These are phyloP conservation scores for Aspergillus brasiliensis DNA, from an alignment of 2,329 filamentous ascomycete species.

Conservation along the genomic window DNA sequence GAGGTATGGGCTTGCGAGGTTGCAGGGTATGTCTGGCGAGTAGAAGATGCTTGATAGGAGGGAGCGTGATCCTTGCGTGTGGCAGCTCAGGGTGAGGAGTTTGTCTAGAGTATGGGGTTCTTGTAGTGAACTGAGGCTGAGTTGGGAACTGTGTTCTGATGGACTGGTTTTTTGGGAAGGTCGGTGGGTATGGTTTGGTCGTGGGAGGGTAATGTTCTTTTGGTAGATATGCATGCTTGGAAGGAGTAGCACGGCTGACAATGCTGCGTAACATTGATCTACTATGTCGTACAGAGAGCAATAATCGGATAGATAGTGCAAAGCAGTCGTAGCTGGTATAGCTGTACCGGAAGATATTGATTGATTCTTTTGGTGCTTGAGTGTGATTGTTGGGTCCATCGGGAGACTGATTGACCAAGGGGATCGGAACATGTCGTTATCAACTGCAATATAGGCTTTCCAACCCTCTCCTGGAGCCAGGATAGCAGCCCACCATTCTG, in stretches of 20 bases:
- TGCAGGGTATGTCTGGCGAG: constrained; percentile 8
- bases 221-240: background rate
- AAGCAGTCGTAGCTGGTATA: background rate
- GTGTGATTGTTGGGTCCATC: background rate
- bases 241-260: constrained; percentile 11
- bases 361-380: no score
- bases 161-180: background rate
- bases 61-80: background rate
- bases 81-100: constrained; percentile 11
- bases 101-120: constrained; percentile 5
- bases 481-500: constrained; percentile 9
- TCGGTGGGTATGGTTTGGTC: background rate
- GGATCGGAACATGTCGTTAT: constrained; percentile 1
- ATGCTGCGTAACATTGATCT: constrained; percentile 8
- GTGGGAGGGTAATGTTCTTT: background rate
- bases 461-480: constrained; percentile 5
- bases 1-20: constrained; percentile 11
- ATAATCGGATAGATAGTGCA: constrained; percentile 9
- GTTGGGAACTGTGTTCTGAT: background rate
- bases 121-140: constrained; percentile 2
- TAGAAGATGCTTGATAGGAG: constrained; percentile 9
- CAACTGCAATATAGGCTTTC: constrained; percentile 3
- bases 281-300: constrained; percentile 8
- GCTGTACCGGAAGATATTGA: constrained; percentile 1
- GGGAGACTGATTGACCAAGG: constrained; percentile 12